These are phyloP conservation scores for Pyrenula aspistea DNA, from an alignment of 495 filamentous ascomycete genomes.

Conservation along the genomic window DNA sequence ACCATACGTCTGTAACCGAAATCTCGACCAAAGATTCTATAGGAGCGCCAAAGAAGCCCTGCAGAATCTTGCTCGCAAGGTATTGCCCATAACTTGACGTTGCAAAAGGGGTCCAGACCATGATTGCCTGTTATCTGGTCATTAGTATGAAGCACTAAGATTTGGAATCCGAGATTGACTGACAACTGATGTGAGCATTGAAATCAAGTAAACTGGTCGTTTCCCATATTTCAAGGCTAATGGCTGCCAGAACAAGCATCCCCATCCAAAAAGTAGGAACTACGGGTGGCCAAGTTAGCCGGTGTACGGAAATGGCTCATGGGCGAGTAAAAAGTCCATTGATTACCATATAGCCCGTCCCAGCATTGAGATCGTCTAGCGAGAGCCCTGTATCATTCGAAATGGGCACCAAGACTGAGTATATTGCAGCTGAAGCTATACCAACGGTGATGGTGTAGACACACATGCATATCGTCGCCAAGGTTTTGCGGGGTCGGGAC, in stretches of 20 bases:
- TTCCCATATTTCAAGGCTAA: constrained; percentile 56
- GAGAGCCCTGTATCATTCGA: constrained; percentile 42
- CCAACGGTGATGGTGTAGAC: constrained; percentile 49
- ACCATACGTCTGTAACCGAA: constrained; percentile 51
- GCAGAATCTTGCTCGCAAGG: constrained; percentile 48
- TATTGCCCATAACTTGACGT: constrained; percentile 41
- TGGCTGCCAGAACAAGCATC: constrained; percentile 57
- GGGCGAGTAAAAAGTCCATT: constrained; percentile 1
- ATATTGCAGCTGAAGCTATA: constrained; percentile 47
- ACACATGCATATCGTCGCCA: constrained; percentile 37
- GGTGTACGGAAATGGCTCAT: not conserved
- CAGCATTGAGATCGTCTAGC: constrained; percentile 39
- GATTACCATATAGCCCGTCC: constrained; percentile 45
- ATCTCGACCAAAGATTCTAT: constrained; percentile 54
- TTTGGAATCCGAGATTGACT: constrained; percentile 1
- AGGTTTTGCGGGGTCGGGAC: constrained; percentile 39
- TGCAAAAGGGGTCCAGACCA: constrained; percentile 30
- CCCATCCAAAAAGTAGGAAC: constrained; percentile 51
- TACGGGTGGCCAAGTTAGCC: constrained; percentile 2
- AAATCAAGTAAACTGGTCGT: constrained; percentile 48
- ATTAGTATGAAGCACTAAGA: constrained; percentile 1
- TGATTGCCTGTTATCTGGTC: constrained; percentile 17
- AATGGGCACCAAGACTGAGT: constrained; percentile 48
- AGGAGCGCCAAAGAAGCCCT: constrained; percentile 53
- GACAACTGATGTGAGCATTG: constrained; percentile 40